Percentiles rank a stretch among this genome's conserved stretches.
Evolutionary conservation across 352 stramenopile genomes (phyloP).

Genomic region (Globisporangium iwayamae): DNA sequence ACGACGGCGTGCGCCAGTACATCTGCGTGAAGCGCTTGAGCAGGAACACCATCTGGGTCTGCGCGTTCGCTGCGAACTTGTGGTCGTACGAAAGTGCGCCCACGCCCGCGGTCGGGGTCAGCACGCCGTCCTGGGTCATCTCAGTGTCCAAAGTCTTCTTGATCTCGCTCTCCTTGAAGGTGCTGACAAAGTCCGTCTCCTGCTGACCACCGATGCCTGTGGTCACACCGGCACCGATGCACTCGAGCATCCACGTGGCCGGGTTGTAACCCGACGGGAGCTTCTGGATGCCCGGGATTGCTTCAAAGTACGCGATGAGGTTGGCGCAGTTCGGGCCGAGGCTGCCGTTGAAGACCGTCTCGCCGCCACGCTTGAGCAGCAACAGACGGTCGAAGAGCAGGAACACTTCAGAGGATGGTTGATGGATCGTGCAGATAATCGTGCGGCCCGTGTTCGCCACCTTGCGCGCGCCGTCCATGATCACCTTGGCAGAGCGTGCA

Average conservation of each 20-base stretch:
- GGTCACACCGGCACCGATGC: conserved; percentile 22
- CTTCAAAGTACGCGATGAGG: conserved; percentile 27
- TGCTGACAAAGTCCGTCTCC: conserved; percentile 1
- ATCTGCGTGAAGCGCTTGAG: conserved; percentile 33
- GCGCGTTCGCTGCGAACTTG: conserved; percentile 1
- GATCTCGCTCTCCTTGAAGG: background rate
- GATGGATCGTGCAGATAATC: too few species aligned
- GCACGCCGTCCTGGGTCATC: background rate
- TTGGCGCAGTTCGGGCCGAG: conserved; percentile 14
- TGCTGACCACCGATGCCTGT: conserved; percentile 26
- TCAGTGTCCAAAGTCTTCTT: background rate
- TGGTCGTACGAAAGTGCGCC: conserved; percentile 59
- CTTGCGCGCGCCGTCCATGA: too few species aligned
- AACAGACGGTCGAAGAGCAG: conserved; percentile 73
- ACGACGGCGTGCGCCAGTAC: conserved; percentile 49
- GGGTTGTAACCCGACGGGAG: conserved; percentile 39
- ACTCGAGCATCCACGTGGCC: conserved; percentile 20
- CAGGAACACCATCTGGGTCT: conserved; percentile 2
- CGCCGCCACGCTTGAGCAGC: conserved; percentile 59
- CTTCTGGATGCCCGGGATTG: conserved; percentile 20
- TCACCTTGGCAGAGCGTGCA: background rate
- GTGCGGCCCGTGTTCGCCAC: too few species aligned
- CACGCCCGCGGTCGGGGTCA: background rate
- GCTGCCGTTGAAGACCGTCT: conserved; percentile 41
- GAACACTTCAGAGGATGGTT: conserved; percentile 22